phyloP scores from a whole-genome alignment of 1,139 yeast species.

The Scheffersomyces titani region DNA sequence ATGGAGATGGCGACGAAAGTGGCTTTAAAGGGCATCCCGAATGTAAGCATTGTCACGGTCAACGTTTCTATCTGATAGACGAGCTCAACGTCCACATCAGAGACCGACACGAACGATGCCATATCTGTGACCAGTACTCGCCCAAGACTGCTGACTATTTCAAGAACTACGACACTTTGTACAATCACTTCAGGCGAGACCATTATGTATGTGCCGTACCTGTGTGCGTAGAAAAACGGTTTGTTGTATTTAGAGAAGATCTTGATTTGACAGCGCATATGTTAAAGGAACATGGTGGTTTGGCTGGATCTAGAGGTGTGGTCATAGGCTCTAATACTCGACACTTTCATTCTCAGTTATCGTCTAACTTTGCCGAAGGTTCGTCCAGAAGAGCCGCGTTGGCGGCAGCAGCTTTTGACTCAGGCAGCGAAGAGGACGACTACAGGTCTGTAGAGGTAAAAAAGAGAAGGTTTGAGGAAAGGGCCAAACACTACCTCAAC shows the following conservation, averaged over 20 bases:
- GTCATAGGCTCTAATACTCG: constrained; percentile 44
- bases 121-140: constrained; percentile 76
- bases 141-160: constrained; percentile 75
- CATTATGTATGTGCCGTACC: constrained; percentile 85
- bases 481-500: constrained; percentile 77
- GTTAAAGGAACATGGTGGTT: constrained; percentile 76
- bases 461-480: constrained; percentile 70
- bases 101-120: constrained; percentile 85
- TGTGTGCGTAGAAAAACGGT: constrained; percentile 82
- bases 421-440: constrained; percentile 24
- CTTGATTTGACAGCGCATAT: constrained; percentile 87
- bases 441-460: constrained; percentile 53
- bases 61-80: constrained; percentile 84
- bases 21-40: constrained; percentile 91
- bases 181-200: constrained; percentile 66
- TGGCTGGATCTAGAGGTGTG: constrained; percentile 35
- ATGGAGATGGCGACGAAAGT: constrained; percentile 54
- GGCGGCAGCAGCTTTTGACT: constrained; percentile 8
- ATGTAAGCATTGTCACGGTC: constrained; percentile 78
- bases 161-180: constrained; percentile 70
- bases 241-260: constrained; percentile 88
- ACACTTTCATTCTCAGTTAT: constrained; percentile 66
- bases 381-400: constrained; percentile 9
- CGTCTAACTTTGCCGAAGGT: constrained; percentile 48
- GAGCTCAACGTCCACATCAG: constrained; percentile 83